A percentile compares a stretch with the other conserved stretches of the same genome.
phyloP scores from a whole-genome alignment of 2,329 filamentous ascomycete genomes.

The Drechslerella coelobrocha region DNA sequence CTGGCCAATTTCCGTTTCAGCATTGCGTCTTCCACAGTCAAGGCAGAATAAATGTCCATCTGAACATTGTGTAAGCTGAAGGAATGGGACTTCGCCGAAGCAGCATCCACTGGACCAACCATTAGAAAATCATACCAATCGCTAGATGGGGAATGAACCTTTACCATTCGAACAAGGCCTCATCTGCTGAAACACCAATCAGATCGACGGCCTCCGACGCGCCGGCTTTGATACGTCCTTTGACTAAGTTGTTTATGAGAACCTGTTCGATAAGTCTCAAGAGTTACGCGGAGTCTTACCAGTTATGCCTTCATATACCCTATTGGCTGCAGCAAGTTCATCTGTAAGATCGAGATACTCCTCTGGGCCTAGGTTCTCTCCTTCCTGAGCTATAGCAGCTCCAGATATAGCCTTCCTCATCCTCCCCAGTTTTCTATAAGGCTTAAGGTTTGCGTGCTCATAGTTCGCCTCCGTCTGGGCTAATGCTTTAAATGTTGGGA shows the following conservation, averaged over 20 bases:
- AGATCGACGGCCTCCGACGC: slow-evolving; percentile 54
- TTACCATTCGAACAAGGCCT: slow-evolving; percentile 67
- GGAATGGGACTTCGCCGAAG: slow-evolving; percentile 70
- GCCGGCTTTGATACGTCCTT: slow-evolving; percentile 52
- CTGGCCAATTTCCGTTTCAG: slow-evolving; percentile 72
- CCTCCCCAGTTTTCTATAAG: slow-evolving; percentile 55
- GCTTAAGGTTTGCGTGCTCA: slow-evolving; percentile 46
- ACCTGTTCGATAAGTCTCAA: background rate
- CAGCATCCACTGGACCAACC: slow-evolving; percentile 67
- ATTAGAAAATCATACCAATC: slow-evolving; percentile 3
- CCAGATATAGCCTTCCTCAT: slow-evolving; percentile 52
- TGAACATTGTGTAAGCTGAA: slow-evolving; percentile 73
- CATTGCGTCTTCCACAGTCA: slow-evolving; percentile 69
- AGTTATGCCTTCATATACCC: slow-evolving; percentile 28
- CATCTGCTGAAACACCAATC: slow-evolving; percentile 58
- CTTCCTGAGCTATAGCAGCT: slow-evolving; percentile 39
- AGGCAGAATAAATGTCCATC: slow-evolving; percentile 72
- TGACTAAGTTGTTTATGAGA: slow-evolving; percentile 50
- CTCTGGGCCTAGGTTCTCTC: slow-evolving; percentile 53
- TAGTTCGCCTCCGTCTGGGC: slow-evolving; percentile 58
- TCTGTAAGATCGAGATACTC: slow-evolving; percentile 55
- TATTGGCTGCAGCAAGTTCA: slow-evolving; percentile 41
- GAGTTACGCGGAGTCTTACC: slow-evolving; percentile 6
- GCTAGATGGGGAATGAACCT: background rate
- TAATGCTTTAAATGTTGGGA: slow-evolving; percentile 55